Percentiles rank a stretch among this genome's conserved stretches.
Conservation (phyloP, 1,139 yeast genomes). For the Torulaspora pretoriensis region DNA sequence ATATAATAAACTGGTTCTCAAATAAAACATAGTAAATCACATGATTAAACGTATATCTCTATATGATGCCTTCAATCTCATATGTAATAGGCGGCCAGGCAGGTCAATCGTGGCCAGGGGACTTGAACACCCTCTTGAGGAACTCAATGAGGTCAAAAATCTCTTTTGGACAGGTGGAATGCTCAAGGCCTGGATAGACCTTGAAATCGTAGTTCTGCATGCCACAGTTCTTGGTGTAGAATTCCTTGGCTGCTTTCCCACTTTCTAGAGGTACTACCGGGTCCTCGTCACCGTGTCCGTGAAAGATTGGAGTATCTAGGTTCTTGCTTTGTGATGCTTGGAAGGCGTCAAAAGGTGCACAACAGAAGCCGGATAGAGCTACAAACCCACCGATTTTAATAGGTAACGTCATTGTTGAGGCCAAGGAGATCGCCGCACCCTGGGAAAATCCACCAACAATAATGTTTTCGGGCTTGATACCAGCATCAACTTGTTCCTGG, state of each 20-base stretch:
- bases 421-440: conserved; percentile 81
- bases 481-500: conserved; percentile 55
- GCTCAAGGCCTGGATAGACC: conserved; percentile 60
- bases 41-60: conserved; percentile 4
- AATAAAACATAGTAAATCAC: conserved; percentile 6
- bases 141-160: conserved; percentile 56
- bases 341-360: conserved; percentile 44
- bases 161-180: conserved; percentile 65
- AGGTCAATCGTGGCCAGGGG: not conserved
- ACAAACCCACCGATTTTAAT: conserved; percentile 73
- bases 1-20: not conserved
- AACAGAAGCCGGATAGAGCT: conserved; percentile 74
- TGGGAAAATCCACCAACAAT: conserved; percentile 93
- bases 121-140: conserved; percentile 36
- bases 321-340: conserved; percentile 42
- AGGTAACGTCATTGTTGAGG: conserved; percentile 47
- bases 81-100: not conserved
- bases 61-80: not conserved
- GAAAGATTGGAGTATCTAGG: conserved; percentile 69
- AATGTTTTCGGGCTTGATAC: conserved; percentile 67
- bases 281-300: conserved; percentile 84
- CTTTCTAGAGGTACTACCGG: conserved; percentile 52
- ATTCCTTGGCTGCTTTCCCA: conserved; percentile 49
- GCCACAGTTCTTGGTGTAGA: conserved; percentile 38
- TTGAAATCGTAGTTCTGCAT: conserved; percentile 51